Base-by-base conservation (phyloP, 192 early-diverging fungal genomes). In the Coemansia sp. region DNA sequence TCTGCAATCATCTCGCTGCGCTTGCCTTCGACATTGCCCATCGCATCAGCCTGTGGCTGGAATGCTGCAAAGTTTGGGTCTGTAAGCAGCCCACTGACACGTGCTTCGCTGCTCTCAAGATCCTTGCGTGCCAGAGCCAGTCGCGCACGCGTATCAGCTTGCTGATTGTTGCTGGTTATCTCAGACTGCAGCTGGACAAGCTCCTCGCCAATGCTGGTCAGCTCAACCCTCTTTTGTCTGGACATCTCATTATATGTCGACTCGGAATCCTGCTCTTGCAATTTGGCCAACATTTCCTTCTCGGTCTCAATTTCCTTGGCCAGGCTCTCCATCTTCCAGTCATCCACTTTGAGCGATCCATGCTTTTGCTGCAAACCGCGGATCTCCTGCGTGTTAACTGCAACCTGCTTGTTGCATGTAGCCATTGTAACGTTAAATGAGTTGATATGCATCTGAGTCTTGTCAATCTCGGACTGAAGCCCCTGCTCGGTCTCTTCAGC, bases 141-240 rank as follows among this genome's bases (percentile, higher is more conserved):
- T 43, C 78, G 74, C 9, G 89, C 88, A 0, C 86, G 76, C 0
- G 80, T 82, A 33, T 89, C 86, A 0, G 77, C 80, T 52, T 87
- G 84, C 62, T 64, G 61, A 64, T 80, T 90, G 52, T 87, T 76
- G 48, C 64, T 19, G 54, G 72, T 39, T 6, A 89, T 84, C 72
- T 91, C 87, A 0, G 83, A 55, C 42, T 73, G 77, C 4, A 86
- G 53, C 14, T 49, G 46, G 12, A 46, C 60, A 14, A 82, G 54
- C 22, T 70, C 52, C 1, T 68, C 67, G n/a, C 86, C 86, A n/a
- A 69, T 37, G 10, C 63, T 62, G 12, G 58, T 57, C 9, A 87
- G 47, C 60, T 85, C 64, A 18, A 62, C 18, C 4, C 71, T 66
- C 59, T 65, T 69, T 48, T 69, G 55, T 76, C 67, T 70, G 17